Evolutionary conservation across 1,284 basidiomycete species (phyloP), one percentile per base, ranked within the genome.

Genomic region (Hypsizygus ulmarius): DNA sequence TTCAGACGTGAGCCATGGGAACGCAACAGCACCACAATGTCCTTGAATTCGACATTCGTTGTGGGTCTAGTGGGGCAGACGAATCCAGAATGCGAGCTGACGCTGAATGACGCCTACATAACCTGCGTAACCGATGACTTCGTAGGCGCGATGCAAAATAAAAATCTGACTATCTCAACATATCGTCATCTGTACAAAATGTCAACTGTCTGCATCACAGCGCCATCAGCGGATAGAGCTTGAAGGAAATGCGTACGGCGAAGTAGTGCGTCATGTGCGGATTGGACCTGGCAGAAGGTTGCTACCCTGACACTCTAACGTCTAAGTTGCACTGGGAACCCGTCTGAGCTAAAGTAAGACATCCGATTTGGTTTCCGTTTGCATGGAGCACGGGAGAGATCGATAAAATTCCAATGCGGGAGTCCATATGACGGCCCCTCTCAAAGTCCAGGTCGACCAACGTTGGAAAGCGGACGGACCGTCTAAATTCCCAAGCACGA

Each of bases 11-110:
- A 25, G 21, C 21, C 21, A 25, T 25, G 21, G 21, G 21, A 25
- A 25, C 7, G 21, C 21, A 25, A 25, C 4, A 25, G 21, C 21
- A 25, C 21, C 21, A 25, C 7, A 25, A 10, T 5, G 14, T 25
- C 7, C 14, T 36, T 36, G 15, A 12, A 15, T 19, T 36, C 39
- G 11, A 39, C 5, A 6, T 42, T 28, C 35, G 35, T 2, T 30
- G 14, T 43, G 48, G 48, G 32, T 45, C 27, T 19, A 18, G 48
- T 50, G 48, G 48, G 48, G 48, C 43, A 44, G 27, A n/a, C 14
- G 37, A 49, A 35, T 49, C 38, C 32, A 27, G 14, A 44, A 19
- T 21, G 12, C 25, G 39, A 44, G 30, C 14, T 49, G n/a, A 28
- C 37, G 38, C 32, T 37, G 37, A 37, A 41, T 34, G 39, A 42